phyloP scores from a whole-genome alignment of 495 filamentous ascomycete genomes.

The Pyrenula massariospora region DNA sequence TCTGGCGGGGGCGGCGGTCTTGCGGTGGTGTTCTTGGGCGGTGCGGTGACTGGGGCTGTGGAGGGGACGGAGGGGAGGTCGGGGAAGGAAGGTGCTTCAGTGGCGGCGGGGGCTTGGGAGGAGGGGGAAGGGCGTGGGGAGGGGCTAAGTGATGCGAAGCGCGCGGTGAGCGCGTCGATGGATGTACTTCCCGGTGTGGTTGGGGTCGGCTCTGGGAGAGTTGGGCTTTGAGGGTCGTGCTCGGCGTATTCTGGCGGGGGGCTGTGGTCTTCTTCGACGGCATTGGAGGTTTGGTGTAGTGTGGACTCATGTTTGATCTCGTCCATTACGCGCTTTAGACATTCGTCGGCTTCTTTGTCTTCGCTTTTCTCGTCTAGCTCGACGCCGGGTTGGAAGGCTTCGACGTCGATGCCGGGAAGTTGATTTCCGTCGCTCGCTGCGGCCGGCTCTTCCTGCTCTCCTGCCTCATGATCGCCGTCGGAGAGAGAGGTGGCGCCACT shows the following conservation, averaged over 20 bases:
- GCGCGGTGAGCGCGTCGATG: background rate
- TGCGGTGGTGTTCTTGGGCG: slow-evolving; percentile 19
- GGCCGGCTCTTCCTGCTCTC: background rate
- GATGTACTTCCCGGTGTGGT: background rate
- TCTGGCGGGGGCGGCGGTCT: slow-evolving; percentile 19
- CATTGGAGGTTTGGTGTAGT: background rate
- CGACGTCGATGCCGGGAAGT: background rate
- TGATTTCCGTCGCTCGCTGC: background rate
- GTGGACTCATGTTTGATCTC: slow-evolving; percentile 4
- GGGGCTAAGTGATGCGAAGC: background rate
- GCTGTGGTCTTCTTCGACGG: background rate
- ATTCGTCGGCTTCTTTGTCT: background rate
- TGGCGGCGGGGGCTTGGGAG: background rate
- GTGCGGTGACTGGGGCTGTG: slow-evolving; percentile 33
- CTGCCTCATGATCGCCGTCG: background rate
- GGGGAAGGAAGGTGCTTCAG: slow-evolving; percentile 5
- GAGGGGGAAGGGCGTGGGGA: background rate
- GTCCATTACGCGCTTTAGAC: slow-evolving; percentile 12
- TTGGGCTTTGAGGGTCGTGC: background rate
- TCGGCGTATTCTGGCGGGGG: background rate
- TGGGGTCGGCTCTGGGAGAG: background rate
- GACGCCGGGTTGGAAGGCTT: background rate
- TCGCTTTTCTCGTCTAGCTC: background rate
- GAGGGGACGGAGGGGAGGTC: slow-evolving; percentile 43
- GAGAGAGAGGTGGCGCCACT: background rate